phyloP scores from a whole-genome alignment of 331 rosid species.

The Quercus lobata region DNA sequence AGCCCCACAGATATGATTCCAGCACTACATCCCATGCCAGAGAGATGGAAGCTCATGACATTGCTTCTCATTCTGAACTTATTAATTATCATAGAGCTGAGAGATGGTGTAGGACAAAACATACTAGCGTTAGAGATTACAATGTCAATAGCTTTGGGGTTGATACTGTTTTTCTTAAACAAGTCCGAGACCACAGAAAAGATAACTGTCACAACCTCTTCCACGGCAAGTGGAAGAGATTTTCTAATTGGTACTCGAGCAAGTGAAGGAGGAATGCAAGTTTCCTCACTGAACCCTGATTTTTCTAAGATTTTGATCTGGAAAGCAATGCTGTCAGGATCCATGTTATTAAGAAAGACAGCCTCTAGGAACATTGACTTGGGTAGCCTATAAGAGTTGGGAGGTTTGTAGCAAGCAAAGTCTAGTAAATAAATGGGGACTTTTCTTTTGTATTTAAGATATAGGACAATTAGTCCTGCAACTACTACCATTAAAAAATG shows the following conservation, averaged over 20 bases:
- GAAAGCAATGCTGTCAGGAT: slow-evolving; percentile 34
- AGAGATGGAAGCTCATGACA: slow-evolving; percentile 43
- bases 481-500: slow-evolving; percentile 9
- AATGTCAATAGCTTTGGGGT: slow-evolving; percentile 46
- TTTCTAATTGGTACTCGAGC: slow-evolving; percentile 27
- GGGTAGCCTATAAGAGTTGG: slow-evolving; percentile 31
- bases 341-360: slow-evolving; percentile 17
- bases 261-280: slow-evolving; percentile 32
- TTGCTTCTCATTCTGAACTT: slow-evolving; percentile 45
- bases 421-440: slow-evolving; percentile 33
- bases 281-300: slow-evolving; percentile 44
- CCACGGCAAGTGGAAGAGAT: slow-evolving; percentile 24
- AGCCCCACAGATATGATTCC: slow-evolving; percentile 41
- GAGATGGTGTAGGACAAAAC: slow-evolving; percentile 46
- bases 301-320: slow-evolving; percentile 41
- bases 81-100: slow-evolving; percentile 35
- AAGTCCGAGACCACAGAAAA: slow-evolving; percentile 18
- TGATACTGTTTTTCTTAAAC: slow-evolving; percentile 21
- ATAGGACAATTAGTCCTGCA: slow-evolving; percentile 20
- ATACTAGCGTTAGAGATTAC: slow-evolving; percentile 33
- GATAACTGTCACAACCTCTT: slow-evolving; percentile 38
- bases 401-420: slow-evolving; percentile 40
- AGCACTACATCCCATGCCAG: slow-evolving; percentile 64
- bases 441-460: slow-evolving; percentile 27
- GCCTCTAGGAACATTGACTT: slow-evolving; percentile 38